Conservation (phyloP, 257 asterid species). For the Rauvolfia tetraphylla region DNA sequence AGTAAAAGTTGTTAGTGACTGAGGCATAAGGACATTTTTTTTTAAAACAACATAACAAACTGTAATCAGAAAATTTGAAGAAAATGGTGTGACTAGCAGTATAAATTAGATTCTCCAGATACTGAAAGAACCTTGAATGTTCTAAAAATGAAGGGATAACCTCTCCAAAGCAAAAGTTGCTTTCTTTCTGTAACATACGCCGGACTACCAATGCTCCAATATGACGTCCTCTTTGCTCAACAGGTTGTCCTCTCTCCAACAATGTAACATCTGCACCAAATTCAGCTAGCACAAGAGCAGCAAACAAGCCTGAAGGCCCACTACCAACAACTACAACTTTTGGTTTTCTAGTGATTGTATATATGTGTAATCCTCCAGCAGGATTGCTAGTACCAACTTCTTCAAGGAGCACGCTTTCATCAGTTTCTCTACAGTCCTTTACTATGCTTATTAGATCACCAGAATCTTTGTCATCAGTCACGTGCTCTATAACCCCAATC, state of each 20-base stretch:
- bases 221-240: slow-evolving; percentile 93
- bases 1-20: background rate
- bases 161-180: slow-evolving; percentile 99
- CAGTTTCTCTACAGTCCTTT: slow-evolving; percentile 29
- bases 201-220: slow-evolving; percentile 95
- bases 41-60: no score
- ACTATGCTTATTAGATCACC: slow-evolving; percentile 57
- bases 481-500: slow-evolving; percentile 62
- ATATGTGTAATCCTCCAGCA: slow-evolving; percentile 23
- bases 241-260: slow-evolving; percentile 91
- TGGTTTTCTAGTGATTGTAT: slow-evolving; percentile 43
- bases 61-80: background rate
- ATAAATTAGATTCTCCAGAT: slow-evolving; percentile 23
- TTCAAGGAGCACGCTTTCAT: slow-evolving; percentile 26
- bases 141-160: slow-evolving; percentile 53
- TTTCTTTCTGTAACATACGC: slow-evolving; percentile 64
- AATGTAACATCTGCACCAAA: slow-evolving; percentile 90
- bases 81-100: background rate
- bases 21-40: background rate
- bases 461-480: slow-evolving; percentile 35
- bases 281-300: slow-evolving; percentile 97
- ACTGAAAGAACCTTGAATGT: slow-evolving; percentile 28
- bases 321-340: slow-evolving; percentile 86
- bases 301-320: slow-evolving; percentile 95
- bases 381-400: slow-evolving; percentile 25